phyloP scores from a whole-genome alignment of 345 rosid species.

The Reutealis trisperma region DNA sequence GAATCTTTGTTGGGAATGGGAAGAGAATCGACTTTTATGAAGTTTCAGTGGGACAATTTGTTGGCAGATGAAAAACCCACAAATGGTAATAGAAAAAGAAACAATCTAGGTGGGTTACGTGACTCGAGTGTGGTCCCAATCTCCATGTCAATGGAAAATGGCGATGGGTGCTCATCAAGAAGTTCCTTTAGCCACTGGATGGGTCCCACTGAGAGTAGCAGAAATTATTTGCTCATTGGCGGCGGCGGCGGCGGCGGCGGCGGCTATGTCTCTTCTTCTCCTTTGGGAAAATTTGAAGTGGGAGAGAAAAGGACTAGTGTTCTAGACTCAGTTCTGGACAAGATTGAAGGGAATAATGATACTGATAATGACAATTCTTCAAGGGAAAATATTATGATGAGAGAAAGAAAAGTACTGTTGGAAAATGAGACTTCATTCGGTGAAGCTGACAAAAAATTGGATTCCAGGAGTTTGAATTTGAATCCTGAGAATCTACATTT shows the following conservation, averaged over 20 bases:
- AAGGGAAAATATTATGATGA: not conserved
- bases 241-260: not conserved
- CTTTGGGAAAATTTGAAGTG: not conserved
- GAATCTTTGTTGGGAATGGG: slow-evolving; percentile 22
- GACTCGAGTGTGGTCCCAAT: slow-evolving; percentile 13
- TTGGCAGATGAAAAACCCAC: slow-evolving; percentile 11
- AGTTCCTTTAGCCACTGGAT: not conserved
- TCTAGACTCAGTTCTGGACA: slow-evolving; percentile 21
- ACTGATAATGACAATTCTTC: not conserved
- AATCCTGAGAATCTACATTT: slow-evolving; percentile 11
- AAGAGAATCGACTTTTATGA: slow-evolving; percentile 18
- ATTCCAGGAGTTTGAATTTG: slow-evolving; percentile 12
- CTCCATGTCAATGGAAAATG: slow-evolving; percentile 3
- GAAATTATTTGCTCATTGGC: not conserved
- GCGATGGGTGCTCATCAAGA: slow-evolving; percentile 1
- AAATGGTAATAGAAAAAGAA: slow-evolving; percentile 1
- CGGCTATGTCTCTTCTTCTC: not conserved
- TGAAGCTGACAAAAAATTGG: slow-evolving; percentile 13
- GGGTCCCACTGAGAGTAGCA: not conserved
- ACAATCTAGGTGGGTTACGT: not conserved
- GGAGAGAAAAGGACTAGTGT: slow-evolving; percentile 13
- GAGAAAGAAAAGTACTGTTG: not conserved
- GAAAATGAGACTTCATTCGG: not conserved
- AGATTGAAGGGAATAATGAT: not conserved
- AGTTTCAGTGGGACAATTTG: slow-evolving; percentile 45